These are phyloP conservation scores for Leccinum boreale DNA, from an alignment of 768 basidiomycete genomes.

Conservation along the genomic window DNA sequence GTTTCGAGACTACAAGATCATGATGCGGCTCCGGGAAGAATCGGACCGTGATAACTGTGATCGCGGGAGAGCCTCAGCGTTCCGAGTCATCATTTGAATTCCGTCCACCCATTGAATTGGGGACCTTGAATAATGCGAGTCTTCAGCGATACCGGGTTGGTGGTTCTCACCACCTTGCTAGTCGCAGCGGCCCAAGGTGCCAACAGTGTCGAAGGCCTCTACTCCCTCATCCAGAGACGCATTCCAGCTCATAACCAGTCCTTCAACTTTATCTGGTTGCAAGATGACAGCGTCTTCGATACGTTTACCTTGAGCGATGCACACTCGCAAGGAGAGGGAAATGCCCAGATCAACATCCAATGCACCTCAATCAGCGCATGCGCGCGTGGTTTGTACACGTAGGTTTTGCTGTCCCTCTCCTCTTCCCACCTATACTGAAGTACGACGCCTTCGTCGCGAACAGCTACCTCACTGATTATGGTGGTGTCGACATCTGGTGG, in stretches of 20 bases:
- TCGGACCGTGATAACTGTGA: background rate
- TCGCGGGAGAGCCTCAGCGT: background rate
- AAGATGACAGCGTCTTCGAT: background rate
- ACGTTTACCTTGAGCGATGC: conserved; percentile 10
- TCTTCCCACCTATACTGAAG: background rate
- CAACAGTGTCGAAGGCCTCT: background rate
- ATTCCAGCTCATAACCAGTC: background rate
- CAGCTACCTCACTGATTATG: conserved; percentile 37
- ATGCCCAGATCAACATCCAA: conserved; percentile 24
- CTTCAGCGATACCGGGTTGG: background rate
- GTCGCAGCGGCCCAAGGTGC: background rate
- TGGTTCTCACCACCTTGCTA: background rate
- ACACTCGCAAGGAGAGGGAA: conserved; percentile 3
- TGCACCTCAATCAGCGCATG: conserved; percentile 35
- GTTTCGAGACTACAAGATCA: too few relatives aligned
- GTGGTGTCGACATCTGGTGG: conserved; percentile 42
- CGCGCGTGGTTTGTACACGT: background rate
- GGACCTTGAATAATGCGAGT: background rate
- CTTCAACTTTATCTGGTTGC: background rate
- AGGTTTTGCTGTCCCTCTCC: background rate
- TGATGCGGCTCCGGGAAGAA: too few relatives aligned
- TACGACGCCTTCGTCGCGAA: background rate
- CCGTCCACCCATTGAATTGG: background rate
- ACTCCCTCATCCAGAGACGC: background rate
- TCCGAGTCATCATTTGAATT: background rate